phyloP scores from a whole-genome alignment of 78 protist genomes.

The Bigelowiella natans region DNA sequence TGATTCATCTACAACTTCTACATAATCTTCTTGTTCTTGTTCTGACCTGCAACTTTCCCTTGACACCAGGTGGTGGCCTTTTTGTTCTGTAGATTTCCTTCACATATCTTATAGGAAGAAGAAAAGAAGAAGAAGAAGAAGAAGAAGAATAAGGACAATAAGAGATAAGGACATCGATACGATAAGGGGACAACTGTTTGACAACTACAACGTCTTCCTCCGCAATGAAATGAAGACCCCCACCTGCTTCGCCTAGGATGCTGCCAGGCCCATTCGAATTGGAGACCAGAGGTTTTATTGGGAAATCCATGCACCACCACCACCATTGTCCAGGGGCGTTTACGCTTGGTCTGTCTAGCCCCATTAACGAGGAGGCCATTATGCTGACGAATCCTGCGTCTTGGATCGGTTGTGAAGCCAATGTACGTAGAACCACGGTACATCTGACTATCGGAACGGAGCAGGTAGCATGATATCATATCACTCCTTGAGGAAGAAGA shows the following conservation, averaged over 20 bases:
- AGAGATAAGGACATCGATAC: too few species aligned
- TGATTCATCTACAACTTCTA: too few species aligned
- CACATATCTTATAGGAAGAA: too few species aligned
- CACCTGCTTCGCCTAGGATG: not conserved
- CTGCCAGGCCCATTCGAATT: conserved; percentile 12
- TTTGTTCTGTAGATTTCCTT: too few species aligned
- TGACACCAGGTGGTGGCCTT: not conserved
- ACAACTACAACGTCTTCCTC: too few species aligned
- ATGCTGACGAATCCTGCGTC: conserved; percentile 23
- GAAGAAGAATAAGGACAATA: too few species aligned
- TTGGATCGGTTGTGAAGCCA: conserved; percentile 18
- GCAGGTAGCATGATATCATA: not conserved
- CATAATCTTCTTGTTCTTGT: too few species aligned
- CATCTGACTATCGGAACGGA: not conserved
- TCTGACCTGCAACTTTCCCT: too few species aligned
- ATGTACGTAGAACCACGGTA: conserved; percentile 1
- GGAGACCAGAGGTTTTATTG: conserved; percentile 1
- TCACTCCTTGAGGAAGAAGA: not conserved
- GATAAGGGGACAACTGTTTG: too few species aligned
- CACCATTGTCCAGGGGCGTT: conserved; percentile 26
- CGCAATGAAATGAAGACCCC: not conserved
- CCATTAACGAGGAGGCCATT: conserved; percentile 31
- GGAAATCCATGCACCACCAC: conserved; percentile 1
- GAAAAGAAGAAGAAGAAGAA: too few species aligned
- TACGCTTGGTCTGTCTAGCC: conserved; percentile 15